Evolutionary conservation across 805 yeast species (phyloP).

Genomic region (Metschnikowia corniflorae): DNA sequence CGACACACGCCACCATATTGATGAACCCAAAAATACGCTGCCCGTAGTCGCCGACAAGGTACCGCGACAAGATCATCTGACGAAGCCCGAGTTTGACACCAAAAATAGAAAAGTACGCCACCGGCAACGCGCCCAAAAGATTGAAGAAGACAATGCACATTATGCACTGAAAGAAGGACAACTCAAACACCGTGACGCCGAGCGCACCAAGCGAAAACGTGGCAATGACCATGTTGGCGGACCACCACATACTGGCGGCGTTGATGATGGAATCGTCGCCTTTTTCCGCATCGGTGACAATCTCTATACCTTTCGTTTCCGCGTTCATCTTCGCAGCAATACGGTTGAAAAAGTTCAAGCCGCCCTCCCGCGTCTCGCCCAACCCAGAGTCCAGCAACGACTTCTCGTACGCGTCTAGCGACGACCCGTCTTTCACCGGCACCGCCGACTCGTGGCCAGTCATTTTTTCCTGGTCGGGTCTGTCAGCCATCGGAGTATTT

Average conservation of each 20-base stretch:
- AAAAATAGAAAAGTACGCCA: constrained; percentile 76
- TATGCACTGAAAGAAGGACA: constrained; percentile 72
- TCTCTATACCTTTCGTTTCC: constrained; percentile 70
- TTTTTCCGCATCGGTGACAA: constrained; percentile 76
- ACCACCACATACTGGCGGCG: constrained; percentile 87
- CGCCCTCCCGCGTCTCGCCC: constrained; percentile 25
- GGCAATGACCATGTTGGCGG: constrained; percentile 85
- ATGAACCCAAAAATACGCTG: constrained; percentile 75
- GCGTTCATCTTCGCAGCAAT: constrained; percentile 37
- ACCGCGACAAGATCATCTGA: constrained; percentile 81
- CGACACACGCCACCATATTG: constrained; percentile 82
- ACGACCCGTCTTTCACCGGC: constrained; percentile 19
- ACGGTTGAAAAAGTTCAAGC: constrained; percentile 28
- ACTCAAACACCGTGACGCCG: constrained; percentile 55
- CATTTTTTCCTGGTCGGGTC: constrained; percentile 15
- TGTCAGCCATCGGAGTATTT: no score
- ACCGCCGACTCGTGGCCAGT: constrained; percentile 6
- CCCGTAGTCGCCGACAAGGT: constrained; percentile 68
- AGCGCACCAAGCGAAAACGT: constrained; percentile 72
- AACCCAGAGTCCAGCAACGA: constrained; percentile 21
- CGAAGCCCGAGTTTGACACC: constrained; percentile 85
- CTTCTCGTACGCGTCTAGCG: constrained; percentile 25
- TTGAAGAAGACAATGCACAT: constrained; percentile 69
- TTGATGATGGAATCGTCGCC: constrained; percentile 60
- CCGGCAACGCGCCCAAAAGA: constrained; percentile 69